Evolutionary conservation across 768 basidiomycete genomes (phyloP).

Genomic region (Gloeophyllum trabeum): DNA sequence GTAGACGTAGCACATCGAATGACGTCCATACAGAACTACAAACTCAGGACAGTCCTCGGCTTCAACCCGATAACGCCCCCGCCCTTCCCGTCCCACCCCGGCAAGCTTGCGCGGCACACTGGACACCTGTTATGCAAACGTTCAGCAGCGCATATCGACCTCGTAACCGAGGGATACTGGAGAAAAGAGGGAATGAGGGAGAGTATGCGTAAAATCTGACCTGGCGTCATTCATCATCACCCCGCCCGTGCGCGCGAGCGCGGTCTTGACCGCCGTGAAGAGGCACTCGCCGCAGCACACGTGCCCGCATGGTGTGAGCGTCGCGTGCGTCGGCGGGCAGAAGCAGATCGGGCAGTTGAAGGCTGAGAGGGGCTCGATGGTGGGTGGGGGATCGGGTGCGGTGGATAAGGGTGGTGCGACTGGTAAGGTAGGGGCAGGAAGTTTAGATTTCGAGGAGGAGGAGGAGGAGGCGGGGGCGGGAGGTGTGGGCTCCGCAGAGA

Average conservation of each 20-base stretch:
- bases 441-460: neutral
- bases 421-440: neutral
- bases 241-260: slow-evolving; percentile 6
- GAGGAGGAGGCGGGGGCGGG: neutral
- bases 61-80: slow-evolving; percentile 14
- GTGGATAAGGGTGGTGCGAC: neutral
- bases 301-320: slow-evolving; percentile 20
- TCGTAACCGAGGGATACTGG: neutral
- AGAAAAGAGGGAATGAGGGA: neutral
- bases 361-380: slow-evolving; percentile 4
- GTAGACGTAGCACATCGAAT: neutral
- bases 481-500: too few relatives aligned
- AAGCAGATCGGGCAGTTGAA: slow-evolving; percentile 20
- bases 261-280: slow-evolving; percentile 11
- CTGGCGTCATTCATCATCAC: neutral
- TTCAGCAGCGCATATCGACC: neutral
- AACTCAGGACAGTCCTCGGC: slow-evolving; percentile 1
- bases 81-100: slow-evolving; percentile 17
- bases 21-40: neutral
- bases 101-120: slow-evolving; percentile 15
- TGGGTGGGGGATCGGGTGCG: neutral
- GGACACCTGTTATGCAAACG: slow-evolving; percentile 11
- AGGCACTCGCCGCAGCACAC: slow-evolving; percentile 18
- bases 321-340: slow-evolving; percentile 14
- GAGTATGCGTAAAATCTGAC: too few relatives aligned